Evolutionary conservation across 1,139 yeast species (phyloP).

Genomic region (Trichomonascaceae sp.): DNA sequence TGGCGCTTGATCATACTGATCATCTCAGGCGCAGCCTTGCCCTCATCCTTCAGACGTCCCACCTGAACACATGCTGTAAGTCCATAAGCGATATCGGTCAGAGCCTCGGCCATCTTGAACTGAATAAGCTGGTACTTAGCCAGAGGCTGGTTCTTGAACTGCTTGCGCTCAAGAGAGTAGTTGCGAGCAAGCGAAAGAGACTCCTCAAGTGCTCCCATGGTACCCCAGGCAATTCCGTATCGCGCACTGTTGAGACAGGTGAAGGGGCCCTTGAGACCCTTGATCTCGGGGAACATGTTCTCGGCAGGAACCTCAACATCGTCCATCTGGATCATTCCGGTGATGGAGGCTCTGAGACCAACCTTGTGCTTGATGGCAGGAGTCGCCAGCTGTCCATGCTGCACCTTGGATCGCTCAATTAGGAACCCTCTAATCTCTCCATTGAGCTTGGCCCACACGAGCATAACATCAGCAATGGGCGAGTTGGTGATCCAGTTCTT

Average conservation of each 20-base stretch:
- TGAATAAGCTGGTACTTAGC: conserved; percentile 31
- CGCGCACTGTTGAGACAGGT: conserved; percentile 33
- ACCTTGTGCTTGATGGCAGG: conserved; percentile 30
- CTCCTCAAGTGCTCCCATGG: conserved; percentile 33
- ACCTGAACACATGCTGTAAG: conserved; percentile 30
- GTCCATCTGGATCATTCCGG: conserved; percentile 34
- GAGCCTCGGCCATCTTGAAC: conserved; percentile 32
- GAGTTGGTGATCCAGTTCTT: conserved; percentile 36
- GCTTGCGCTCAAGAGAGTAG: conserved; percentile 30
- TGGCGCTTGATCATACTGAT: conserved; percentile 32
- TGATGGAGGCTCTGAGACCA: conserved; percentile 31
- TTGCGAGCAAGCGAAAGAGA: conserved; percentile 27
- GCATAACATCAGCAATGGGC: conserved; percentile 31
- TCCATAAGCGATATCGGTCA: conserved; percentile 31
- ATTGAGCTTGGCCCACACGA: conserved; percentile 34
- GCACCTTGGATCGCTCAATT: conserved; percentile 25
- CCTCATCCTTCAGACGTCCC: conserved; percentile 30
- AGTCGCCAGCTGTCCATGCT: conserved; percentile 26
- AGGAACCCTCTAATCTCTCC: conserved; percentile 32
- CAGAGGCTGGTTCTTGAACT: conserved; percentile 28
- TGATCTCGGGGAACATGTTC: conserved; percentile 28
- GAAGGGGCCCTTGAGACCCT: conserved; percentile 34
- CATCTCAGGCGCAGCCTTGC: conserved; percentile 30
- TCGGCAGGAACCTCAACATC: conserved; percentile 33
- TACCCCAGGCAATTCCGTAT: conserved; percentile 34